Evolutionary conservation across 2,329 filamentous ascomycete genomes (phyloP).

Genomic region (Alternaria angustiovoidea): DNA sequence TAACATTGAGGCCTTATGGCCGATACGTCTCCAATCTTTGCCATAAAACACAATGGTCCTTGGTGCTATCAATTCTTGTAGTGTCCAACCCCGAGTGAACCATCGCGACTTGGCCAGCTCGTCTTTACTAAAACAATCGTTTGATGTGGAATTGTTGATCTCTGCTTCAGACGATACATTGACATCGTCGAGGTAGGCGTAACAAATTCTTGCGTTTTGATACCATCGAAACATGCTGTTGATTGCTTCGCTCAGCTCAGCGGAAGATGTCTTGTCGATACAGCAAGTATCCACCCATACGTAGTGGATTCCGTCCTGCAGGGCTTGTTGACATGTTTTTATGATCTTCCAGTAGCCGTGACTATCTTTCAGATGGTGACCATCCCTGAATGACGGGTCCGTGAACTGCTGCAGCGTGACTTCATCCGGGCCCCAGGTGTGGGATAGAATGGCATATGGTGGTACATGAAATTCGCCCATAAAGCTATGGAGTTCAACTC

Average conservation of each 20-base stretch:
- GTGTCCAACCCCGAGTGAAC: conserved; percentile 5
- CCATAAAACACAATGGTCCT: not conserved
- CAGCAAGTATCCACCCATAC: conserved; percentile 28
- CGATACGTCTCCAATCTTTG: not conserved
- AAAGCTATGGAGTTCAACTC: conserved; percentile 15
- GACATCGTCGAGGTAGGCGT: not conserved
- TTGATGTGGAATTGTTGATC: too few species aligned
- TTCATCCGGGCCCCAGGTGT: conserved; percentile 26
- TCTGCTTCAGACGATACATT: too few species aligned
- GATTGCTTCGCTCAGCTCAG: conserved; percentile 14
- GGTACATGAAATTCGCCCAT: conserved; percentile 13
- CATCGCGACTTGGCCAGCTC: not conserved
- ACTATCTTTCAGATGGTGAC: not conserved
- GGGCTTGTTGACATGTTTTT: conserved; percentile 19
- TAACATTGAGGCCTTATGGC: too few species aligned
- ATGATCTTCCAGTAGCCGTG: conserved; percentile 15
- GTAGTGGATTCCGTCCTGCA: too few species aligned
- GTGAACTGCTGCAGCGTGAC: conserved; percentile 23
- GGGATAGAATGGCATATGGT: conserved; percentile 29
- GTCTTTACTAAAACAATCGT: not conserved
- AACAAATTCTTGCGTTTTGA: not conserved
- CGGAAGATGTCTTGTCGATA: conserved; percentile 13
- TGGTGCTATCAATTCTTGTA: conserved; percentile 1
- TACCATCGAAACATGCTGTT: conserved; percentile 9
- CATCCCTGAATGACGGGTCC: not conserved